Evolutionary conservation across 257 asterid genomes (phyloP).

Genomic region (Dorcoceras hygrometricum): DNA sequence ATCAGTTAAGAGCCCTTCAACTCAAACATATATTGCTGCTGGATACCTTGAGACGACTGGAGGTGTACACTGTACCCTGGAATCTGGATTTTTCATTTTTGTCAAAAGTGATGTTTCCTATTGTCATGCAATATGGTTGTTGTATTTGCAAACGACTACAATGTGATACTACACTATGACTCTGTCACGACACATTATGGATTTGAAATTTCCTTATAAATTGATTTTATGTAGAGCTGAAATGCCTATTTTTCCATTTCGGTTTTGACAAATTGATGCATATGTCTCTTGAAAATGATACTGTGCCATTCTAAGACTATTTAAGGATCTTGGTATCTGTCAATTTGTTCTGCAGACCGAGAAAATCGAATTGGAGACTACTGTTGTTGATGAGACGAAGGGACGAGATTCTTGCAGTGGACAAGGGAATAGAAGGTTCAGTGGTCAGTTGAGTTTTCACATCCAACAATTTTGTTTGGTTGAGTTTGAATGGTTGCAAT

Average conservation of each 20-base stretch:
- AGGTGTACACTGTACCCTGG: constrained; percentile 49
- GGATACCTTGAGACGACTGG: constrained; percentile 85
- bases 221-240: constrained; percentile 3
- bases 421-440: constrained; percentile 87
- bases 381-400: constrained; percentile 97
- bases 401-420: constrained; percentile 91
- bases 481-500: constrained; percentile 15
- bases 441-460: constrained; percentile 64
- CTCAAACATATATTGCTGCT: constrained; percentile 80
- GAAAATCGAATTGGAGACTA: constrained; percentile 94
- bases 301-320: constrained; percentile 10
- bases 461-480: constrained; percentile 7
- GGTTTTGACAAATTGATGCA: constrained; percentile 2
- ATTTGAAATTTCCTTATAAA: constrained; percentile 8
- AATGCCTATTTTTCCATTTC: constrained; percentile 8
- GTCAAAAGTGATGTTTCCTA: neutral
- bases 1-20: constrained; percentile 75
- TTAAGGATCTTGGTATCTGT: constrained; percentile 20
- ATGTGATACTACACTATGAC: constrained; percentile 13
- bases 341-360: constrained; percentile 61
- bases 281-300: constrained; percentile 17
- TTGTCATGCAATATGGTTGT: neutral
- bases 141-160: neutral
- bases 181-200: constrained; percentile 6
- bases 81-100: constrained; percentile 28